These are phyloP conservation scores for Cercospora sp. DNA, from an alignment of 2,329 filamentous ascomycete species.

Conservation along the genomic window DNA sequence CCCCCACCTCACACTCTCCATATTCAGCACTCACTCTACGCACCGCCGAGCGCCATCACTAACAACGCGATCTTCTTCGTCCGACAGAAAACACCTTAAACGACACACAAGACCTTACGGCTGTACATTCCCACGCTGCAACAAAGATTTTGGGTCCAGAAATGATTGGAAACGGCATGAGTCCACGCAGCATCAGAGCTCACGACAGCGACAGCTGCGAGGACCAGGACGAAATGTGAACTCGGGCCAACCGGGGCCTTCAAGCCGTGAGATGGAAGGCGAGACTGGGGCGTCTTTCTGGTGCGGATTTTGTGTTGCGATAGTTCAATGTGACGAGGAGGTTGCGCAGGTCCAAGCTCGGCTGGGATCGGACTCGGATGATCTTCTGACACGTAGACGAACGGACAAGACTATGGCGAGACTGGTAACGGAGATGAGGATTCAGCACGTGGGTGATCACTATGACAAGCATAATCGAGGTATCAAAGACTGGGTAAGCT, in stretches of 20 bases:
- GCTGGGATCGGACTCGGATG: slow-evolving; percentile 36
- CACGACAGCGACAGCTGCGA: not conserved
- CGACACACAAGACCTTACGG: slow-evolving; percentile 79
- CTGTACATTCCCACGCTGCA: slow-evolving; percentile 72
- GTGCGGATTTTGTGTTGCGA: not conserved
- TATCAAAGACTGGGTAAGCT: slow-evolving; percentile 60
- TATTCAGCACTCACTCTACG: not conserved
- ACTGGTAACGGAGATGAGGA: slow-evolving; percentile 41
- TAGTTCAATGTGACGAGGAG: not conserved
- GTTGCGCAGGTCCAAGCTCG: not conserved
- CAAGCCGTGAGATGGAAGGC: not conserved
- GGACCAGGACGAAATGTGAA: not conserved
- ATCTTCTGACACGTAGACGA: slow-evolving; percentile 43
- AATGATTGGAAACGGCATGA: slow-evolving; percentile 95
- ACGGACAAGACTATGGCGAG: not conserved
- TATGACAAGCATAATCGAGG: slow-evolving; percentile 57
- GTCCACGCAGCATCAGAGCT: slow-evolving; percentile 64
- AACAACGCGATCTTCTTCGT: not conserved
- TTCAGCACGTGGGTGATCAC: slow-evolving; percentile 76
- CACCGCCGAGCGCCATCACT: not conserved
- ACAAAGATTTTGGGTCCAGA: slow-evolving; percentile 81
- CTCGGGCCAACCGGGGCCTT: not conserved
- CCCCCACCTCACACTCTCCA: slow-evolving; percentile 8
- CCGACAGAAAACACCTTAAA: slow-evolving; percentile 74
- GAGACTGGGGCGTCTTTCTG: not conserved